Base-by-base conservation (phyloP, 768 basidiomycete genomes). In the Cystobasidium ongulense region DNA sequence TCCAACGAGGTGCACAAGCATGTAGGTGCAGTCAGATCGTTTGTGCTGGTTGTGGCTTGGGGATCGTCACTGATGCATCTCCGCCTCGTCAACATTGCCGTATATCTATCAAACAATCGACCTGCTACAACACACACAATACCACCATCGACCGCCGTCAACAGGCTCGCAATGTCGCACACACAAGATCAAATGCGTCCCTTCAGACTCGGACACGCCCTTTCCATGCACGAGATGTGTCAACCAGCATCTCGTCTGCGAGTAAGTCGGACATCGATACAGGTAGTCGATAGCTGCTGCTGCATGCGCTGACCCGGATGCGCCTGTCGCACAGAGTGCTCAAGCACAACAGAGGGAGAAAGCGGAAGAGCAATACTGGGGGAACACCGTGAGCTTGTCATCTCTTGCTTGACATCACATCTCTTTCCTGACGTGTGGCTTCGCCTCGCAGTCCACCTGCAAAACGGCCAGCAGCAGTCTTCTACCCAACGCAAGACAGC, bases 271-370 rank as follows among this genome's bases (percentile, higher is more conserved):
- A 59, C 11, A 29, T n/a, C n/a, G n/a, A n/a, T n/a, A 23, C 15
- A 50, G 23, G 46, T 23, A 23, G 15, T 15, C 46, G 15, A 15
- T 50, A 50, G 15, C 46, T 50, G 46, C 46, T 23, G 23, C 46
- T 50, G 15, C 46, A 50, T 23, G 23, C 46, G 46, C 46, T 50
- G 15, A 50, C 15, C 46, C 46, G n/a, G n/a, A 27, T 63, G 8
- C 31, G 61, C 36, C 10, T 36, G 21, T 63, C 33, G 57, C 25
- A n/a, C 43, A 71, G 68, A 71, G 68, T 71, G 10, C 54, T 71
- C 25, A 54, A 71, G 53, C 68, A 71, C 54, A 71, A 71, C 39
- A 46, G 68, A 29, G 68, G 68, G 1, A 36, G 68, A 18, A 71
- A 71, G 53, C 68, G 68, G 15, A 71, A 71, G 43, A 38, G 33